Percentiles rank a stretch among this genome's conserved stretches.
Evolutionary conservation across 345 rosid genomes (phyloP).

Genomic region (Citrus medica): DNA sequence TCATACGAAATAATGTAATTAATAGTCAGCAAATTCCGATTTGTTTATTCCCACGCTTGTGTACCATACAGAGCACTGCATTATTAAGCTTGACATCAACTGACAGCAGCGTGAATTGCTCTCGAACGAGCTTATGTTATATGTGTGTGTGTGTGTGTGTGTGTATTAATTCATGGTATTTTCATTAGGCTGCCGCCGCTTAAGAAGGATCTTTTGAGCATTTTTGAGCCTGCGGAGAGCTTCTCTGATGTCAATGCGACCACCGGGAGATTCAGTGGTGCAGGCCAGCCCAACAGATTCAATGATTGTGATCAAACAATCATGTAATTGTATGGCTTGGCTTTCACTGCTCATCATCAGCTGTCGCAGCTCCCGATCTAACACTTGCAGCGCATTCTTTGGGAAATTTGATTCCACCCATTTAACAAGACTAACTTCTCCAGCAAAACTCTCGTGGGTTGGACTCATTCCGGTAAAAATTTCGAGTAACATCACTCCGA

Average conservation of each 20-base stretch:
- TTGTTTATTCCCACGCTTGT: too few relatives aligned
- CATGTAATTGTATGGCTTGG: neutral
- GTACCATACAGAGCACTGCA: too few relatives aligned
- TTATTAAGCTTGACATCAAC: too few relatives aligned
- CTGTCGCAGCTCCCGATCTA: conserved; percentile 32
- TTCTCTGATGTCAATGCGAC: conserved; percentile 35
- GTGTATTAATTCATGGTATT: too few relatives aligned
- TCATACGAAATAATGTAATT: too few relatives aligned
- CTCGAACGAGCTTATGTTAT: too few relatives aligned
- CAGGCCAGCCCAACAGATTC: conserved; percentile 43
- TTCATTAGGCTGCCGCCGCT: too few relatives aligned
- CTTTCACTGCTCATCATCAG: neutral
- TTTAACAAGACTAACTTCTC: conserved; percentile 25
- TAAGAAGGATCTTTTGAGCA: conserved; percentile 3
- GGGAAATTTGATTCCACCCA: conserved; percentile 37
- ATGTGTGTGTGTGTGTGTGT: too few relatives aligned
- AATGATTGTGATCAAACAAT: conserved; percentile 27
- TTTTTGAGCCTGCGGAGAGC: conserved; percentile 33
- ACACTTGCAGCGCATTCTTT: conserved; percentile 12
- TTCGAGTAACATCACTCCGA: conserved; percentile 18
- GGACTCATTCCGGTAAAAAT: neutral
- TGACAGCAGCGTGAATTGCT: too few relatives aligned
- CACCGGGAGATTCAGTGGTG: conserved; percentile 28
- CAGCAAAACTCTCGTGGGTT: neutral
- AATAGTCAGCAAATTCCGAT: too few relatives aligned